These are phyloP conservation scores for Plasmodium blacklocki DNA, from an alignment of 169 alveolate genomes.

Conservation along the genomic window DNA sequence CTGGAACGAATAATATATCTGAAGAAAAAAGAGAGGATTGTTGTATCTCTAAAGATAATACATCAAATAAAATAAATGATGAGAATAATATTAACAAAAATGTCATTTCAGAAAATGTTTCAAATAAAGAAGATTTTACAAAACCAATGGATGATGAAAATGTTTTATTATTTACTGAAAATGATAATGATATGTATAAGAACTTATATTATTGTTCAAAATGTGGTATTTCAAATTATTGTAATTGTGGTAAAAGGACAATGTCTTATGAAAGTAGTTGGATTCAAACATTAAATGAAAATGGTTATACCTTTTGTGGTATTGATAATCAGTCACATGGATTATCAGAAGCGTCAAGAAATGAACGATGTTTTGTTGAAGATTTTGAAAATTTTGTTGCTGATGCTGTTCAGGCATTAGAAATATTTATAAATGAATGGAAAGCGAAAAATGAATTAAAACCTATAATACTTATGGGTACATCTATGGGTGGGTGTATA, in stretches of 20 bases:
- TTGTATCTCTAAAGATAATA: not conserved
- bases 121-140: not conserved
- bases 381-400: conserved; percentile 74
- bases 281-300: conserved; percentile 77
- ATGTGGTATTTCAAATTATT: conserved; percentile 52
- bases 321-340: conserved; percentile 85
- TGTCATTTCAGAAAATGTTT: not conserved
- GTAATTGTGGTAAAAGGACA: conserved; percentile 67
- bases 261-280: conserved; percentile 80
- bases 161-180: not conserved
- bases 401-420: conserved; percentile 81
- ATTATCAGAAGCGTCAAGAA: conserved; percentile 78
- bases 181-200: not conserved
- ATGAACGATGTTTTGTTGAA: conserved; percentile 74
- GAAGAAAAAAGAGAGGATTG: not conserved
- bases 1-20: not conserved
- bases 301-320: conserved; percentile 78
- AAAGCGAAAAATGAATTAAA: conserved; percentile 44
- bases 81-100: not conserved
- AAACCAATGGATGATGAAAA: not conserved
- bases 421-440: conserved; percentile 74
- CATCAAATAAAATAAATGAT: not conserved
- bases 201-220: conserved; percentile 50
- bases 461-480: conserved; percentile 60
- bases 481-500: conserved; percentile 70